Base-by-base conservation (phyloP, 129 eudicot species). In the Tagetes patula region DNA sequence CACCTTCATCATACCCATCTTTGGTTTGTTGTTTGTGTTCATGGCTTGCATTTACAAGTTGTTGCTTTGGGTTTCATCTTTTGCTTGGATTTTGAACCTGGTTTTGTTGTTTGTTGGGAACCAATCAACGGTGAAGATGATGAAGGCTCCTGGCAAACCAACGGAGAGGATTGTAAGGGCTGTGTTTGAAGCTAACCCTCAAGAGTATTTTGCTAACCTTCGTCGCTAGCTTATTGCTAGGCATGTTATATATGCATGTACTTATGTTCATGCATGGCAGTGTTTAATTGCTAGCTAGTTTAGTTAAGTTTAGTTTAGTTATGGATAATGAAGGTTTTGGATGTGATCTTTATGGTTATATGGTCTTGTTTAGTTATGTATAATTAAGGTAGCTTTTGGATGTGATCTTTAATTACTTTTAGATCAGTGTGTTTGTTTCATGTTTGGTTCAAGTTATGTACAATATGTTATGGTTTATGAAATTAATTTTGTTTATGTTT, bases 81-180 rank as follows among this genome's bases (percentile, higher is more conserved):
- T 43, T 3, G 5, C 8, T 1, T 43, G 48, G 48, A 5, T 43
- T 43, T 43, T 43, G 9, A 6, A 5, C 2, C 52, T 1, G 52
- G 2, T 9, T 6, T 9, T 47, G 52, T 47, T 13, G 52, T 47
- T 47, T 47, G 13, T 13, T 2, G 52, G 36, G 62, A 20, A 27
- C 27, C 27, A 20, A 36, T 27, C 10, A 11, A 7, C 3, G 36
- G 62, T 27, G 62, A 55, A 55, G 62, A 55, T 55, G 37, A 55
- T 55, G 62, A 55, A 55, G 30, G 62, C 62, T 55, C 62, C 62
- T 3, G 62, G 62, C 1, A 55, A 55, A 20, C 62, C 62, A 5
- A 30, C 41, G 27, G 65, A 33, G 7, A 4, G 9, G 42, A 60
- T 60, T 60, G 41, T 14, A 34, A 60, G 65, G 65, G 6, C 14